Evolutionary conservation across 495 filamentous ascomycete genomes (phyloP).

Genomic region (Penicillium egyptiacum): DNA sequence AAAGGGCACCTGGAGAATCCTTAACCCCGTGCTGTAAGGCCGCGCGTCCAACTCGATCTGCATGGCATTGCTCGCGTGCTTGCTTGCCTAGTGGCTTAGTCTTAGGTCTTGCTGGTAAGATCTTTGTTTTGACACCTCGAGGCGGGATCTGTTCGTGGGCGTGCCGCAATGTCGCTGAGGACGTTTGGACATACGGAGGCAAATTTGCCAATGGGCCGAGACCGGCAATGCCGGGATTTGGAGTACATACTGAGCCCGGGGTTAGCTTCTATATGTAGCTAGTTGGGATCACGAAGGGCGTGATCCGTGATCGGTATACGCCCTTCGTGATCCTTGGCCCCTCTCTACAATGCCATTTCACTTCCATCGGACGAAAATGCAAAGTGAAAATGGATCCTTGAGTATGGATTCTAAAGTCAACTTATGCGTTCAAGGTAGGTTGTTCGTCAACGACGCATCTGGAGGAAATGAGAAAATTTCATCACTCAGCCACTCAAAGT

Average conservation of each 20-base stretch:
- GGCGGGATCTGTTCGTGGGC: not conserved
- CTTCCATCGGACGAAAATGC: not conserved
- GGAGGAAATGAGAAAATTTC: conserved; percentile 31
- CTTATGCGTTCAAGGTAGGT: conserved; percentile 12
- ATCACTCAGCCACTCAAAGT: conserved; percentile 42
- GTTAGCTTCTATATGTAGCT: not conserved
- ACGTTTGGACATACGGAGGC: not conserved
- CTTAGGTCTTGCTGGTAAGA: not conserved
- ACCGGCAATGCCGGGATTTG: not conserved
- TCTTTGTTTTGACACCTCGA: conserved; percentile 4
- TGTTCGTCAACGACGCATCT: conserved; percentile 22
- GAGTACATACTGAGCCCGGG: not conserved
- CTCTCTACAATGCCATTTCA: not conserved
- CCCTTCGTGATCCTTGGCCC: too few species aligned
- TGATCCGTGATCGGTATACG: too few species aligned
- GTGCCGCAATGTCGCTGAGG: not conserved
- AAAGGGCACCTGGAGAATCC: not conserved
- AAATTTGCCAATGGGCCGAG: not conserved
- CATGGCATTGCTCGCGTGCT: not conserved
- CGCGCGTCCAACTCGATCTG: not conserved
- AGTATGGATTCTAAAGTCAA: not conserved
- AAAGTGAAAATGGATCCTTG: not conserved
- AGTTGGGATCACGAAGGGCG: not conserved
- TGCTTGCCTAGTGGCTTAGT: not conserved
- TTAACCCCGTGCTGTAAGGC: not conserved